Percentiles rank a stretch among this genome's conserved stretches.
These are phyloP conservation scores for Stagonosporopsis rhizophila DNA, from an alignment of 2,329 filamentous ascomycete species.

Conservation along the genomic window DNA sequence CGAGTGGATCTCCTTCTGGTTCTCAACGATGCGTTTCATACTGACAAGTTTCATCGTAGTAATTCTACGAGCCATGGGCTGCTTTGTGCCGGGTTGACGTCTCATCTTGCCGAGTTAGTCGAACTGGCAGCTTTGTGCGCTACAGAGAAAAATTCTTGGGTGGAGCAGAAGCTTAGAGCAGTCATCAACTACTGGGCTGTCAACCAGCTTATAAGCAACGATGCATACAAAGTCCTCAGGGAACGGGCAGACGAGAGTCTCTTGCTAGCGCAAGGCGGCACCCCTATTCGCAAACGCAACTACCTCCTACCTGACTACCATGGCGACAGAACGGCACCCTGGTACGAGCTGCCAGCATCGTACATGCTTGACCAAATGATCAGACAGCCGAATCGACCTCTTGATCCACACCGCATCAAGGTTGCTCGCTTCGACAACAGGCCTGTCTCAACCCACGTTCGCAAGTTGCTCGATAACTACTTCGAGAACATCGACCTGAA, in stretches of 20 bases:
- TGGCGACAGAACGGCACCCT: constrained; percentile 75
- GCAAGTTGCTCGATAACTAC: constrained; percentile 70
- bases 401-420: constrained; percentile 72
- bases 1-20: constrained; percentile 80
- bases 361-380: constrained; percentile 82
- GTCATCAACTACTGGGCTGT: constrained; percentile 76
- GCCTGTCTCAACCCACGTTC: constrained; percentile 71
- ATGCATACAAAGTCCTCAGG: constrained; percentile 65
- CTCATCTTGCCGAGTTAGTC: constrained; percentile 68
- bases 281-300: constrained; percentile 60
- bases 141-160: constrained; percentile 68
- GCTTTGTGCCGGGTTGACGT: constrained; percentile 54
- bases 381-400: constrained; percentile 76
- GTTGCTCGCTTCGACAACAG: constrained; percentile 70
- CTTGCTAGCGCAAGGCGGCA: constrained; percentile 40
- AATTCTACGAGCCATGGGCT: constrained; percentile 13
- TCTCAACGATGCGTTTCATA: constrained; percentile 76
- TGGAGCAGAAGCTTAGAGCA: constrained; percentile 64
- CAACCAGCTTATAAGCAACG: constrained; percentile 65
- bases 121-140: constrained; percentile 60
- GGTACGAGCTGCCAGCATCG: constrained; percentile 82
- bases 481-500: constrained; percentile 66
- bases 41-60: constrained; percentile 34
- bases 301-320: constrained; percentile 78
- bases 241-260: constrained; percentile 60